Evolutionary conservation across 179 eudicot species (phyloP), one percentile per base, ranked within the genome.

Genomic region (Patellifolia procumbens): DNA sequence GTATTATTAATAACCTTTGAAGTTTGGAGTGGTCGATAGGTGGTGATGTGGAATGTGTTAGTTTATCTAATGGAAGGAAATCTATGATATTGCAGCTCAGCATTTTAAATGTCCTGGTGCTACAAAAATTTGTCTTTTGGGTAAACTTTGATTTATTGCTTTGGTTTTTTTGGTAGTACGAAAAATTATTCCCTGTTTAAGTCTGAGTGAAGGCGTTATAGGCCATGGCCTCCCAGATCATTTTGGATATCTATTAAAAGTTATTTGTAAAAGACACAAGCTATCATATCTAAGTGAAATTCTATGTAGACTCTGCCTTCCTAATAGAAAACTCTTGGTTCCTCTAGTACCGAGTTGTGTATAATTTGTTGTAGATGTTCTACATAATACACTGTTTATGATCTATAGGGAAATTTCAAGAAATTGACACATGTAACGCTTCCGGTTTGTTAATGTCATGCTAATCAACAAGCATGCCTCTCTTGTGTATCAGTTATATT

Each of bases 81-180:
- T 68, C 32, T 13, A 55, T 69, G 51, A 64, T 74, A 46, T 67
- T 74, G 79, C 72, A 78, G 79, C 72, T 77, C 70, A 62, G 11
- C 28, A 61, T 64, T 62, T 17, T 76, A 34, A 55, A 72, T 43
- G 12, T 71, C 48, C 39, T 65, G 78, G 51, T 81, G 58, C 17
- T 39, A 55, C 62, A 62, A 78, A 72, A 77, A 22, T 61, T 80
- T 62, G 37, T 75, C 64, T 75, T 70, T 51, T 80, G 79, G 78
- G 74, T 79, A 56, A 79, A 56, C 46, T 35, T 76, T 43, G n/a
- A 58, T 46, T 68, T 75, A 31, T 31, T 43, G 31, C 39, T 75
- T 10, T 52, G 39, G 55, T 55, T 24, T 26, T 1, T 20, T 20
- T 56, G 8, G 7, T 28, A 58, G 22, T n/a, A 8, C n/a, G 58